Conservation (phyloP, 345 rosid species). For the Acer negundo region DNA sequence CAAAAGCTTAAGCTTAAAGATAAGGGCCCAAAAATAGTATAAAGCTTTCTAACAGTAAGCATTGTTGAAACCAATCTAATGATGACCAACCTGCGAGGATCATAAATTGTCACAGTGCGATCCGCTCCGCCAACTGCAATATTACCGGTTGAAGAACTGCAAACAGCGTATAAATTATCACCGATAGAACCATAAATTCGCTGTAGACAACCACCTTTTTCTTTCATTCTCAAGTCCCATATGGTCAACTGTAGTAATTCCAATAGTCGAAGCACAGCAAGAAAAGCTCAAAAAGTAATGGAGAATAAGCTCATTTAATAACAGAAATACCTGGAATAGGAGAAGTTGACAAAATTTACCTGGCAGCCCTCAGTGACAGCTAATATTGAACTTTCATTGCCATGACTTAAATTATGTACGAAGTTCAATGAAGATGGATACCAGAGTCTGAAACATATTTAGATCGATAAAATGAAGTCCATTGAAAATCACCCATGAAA, state of each 20-base stretch:
- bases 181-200: slow-evolving; percentile 66
- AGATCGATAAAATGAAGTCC: slow-evolving; percentile 11
- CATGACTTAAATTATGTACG: slow-evolving; percentile 40
- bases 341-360: slow-evolving; percentile 31
- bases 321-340: background rate
- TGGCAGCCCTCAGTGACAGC: slow-evolving; percentile 71
- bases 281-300: background rate
- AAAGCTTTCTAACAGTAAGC: background rate
- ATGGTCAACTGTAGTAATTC: slow-evolving; percentile 48
- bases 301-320: slow-evolving; percentile 14
- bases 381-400: slow-evolving; percentile 44
- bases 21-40: background rate
- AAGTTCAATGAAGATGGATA: slow-evolving; percentile 64
- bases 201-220: slow-evolving; percentile 62
- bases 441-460: slow-evolving; percentile 53
- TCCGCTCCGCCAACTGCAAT: slow-evolving; percentile 73
- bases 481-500: background rate
- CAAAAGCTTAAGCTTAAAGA: background rate
- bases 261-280: slow-evolving; percentile 21
- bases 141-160: slow-evolving; percentile 53
- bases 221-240: slow-evolving; percentile 72
- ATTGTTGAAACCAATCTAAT: background rate
- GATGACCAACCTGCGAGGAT: slow-evolving; percentile 65
- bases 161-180: slow-evolving; percentile 54
- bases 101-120: slow-evolving; percentile 67